Conservation (phyloP, 1,284 basidiomycete species). For the Rhodotorula sp. region DNA sequence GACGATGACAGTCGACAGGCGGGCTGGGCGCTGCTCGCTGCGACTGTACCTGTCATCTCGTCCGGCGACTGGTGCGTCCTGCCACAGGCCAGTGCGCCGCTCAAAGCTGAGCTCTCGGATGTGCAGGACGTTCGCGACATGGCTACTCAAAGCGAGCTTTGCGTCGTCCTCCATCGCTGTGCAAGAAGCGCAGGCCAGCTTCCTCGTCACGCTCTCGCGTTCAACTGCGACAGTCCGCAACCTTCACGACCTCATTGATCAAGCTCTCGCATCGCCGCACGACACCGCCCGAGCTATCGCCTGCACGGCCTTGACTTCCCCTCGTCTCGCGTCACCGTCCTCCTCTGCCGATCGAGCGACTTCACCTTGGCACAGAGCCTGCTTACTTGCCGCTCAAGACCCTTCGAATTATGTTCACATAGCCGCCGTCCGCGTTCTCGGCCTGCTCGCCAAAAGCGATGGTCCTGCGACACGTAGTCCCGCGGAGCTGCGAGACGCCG, state of each 20-base stretch:
- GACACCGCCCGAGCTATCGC: not conserved
- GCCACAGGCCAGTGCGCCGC: slow-evolving; percentile 37
- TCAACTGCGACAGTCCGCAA: not conserved
- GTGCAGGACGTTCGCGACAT: slow-evolving; percentile 48
- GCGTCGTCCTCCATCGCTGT: not conserved
- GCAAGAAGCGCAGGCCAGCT: slow-evolving; percentile 5
- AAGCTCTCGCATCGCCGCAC: not conserved
- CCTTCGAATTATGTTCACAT: not conserved
- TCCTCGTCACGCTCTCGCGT: slow-evolving; percentile 11
- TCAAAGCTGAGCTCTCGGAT: slow-evolving; percentile 58
- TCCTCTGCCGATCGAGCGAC: not conserved
- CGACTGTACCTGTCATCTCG: not conserved
- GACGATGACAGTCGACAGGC: not conserved
- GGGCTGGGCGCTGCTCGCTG: slow-evolving; percentile 1
- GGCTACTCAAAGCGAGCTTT: not conserved
- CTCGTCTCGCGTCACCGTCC: not conserved
- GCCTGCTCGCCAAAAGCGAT: slow-evolving; percentile 9
- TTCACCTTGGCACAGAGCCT: not conserved
- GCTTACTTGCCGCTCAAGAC: not conserved
- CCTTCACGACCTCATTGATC: not conserved
- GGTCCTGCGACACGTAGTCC: too few relatives aligned
- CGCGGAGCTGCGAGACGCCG: not conserved
- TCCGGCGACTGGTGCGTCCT: slow-evolving; percentile 7
- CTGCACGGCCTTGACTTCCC: slow-evolving; percentile 8
- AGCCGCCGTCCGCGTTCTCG: slow-evolving; percentile 4